phyloP scores from a whole-genome alignment of 345 rosid genomes.

The Rhodomyrtus tomentosa region DNA sequence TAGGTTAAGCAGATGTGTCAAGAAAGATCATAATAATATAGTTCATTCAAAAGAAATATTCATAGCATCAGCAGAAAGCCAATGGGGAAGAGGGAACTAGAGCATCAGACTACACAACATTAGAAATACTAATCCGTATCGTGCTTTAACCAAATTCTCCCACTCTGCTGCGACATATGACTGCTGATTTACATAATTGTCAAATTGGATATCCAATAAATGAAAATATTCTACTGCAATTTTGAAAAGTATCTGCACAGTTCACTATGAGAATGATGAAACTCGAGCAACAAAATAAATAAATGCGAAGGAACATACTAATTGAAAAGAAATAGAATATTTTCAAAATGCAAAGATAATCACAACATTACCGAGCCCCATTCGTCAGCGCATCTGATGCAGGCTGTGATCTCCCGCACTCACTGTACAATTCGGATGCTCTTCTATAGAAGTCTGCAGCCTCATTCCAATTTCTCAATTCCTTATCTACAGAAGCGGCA shows the following conservation, averaged over 20 bases:
- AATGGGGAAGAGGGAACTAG: neutral
- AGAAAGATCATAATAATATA: neutral
- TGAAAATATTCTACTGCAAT: neutral
- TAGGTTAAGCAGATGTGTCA: neutral
- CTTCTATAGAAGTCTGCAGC: slow-evolving; percentile 74
- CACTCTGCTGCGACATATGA: neutral
- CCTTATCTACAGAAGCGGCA: slow-evolving; percentile 82
- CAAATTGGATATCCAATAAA: neutral
- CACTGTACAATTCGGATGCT: slow-evolving; percentile 79
- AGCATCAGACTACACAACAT: neutral
- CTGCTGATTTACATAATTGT: neutral
- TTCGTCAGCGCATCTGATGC: slow-evolving; percentile 97
- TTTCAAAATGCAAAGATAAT: neutral
- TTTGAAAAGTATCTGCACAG: neutral
- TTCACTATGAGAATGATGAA: neutral
- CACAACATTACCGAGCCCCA: slow-evolving; percentile 59
- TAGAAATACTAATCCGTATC: neutral
- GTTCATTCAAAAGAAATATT: neutral
- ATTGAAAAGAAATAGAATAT: neutral
- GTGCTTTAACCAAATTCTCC: neutral
- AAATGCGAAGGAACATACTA: neutral
- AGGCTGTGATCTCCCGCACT: slow-evolving; percentile 85
- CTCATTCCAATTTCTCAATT: slow-evolving; percentile 67
- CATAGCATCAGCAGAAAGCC: neutral
- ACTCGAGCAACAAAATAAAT: neutral